Conservation (phyloP, 2,329 filamentous ascomycete species). For the Phaeosphaeriaceae sp. region DNA sequence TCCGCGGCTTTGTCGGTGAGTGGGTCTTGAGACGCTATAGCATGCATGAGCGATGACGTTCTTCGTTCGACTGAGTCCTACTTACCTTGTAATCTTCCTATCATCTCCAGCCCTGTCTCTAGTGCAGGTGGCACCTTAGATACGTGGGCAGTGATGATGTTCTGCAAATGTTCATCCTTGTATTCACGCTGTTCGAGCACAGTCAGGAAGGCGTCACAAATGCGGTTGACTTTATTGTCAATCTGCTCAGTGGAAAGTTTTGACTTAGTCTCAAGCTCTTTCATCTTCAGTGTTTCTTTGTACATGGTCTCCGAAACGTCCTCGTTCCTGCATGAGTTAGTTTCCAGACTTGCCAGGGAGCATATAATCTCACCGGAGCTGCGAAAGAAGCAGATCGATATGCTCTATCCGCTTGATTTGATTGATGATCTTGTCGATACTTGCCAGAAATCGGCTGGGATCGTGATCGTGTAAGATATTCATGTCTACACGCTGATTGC, state of each 20-base stretch:
- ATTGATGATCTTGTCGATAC: slow-evolving; percentile 77
- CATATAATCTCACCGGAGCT: slow-evolving; percentile 67
- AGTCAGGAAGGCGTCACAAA: slow-evolving; percentile 84
- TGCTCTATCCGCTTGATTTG: slow-evolving; percentile 83
- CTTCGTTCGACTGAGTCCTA: neutral
- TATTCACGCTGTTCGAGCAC: slow-evolving; percentile 62
- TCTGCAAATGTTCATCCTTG: slow-evolving; percentile 76
- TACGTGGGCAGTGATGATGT: slow-evolving; percentile 91
- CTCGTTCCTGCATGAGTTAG: slow-evolving; percentile 67
- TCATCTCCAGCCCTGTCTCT: slow-evolving; percentile 80
- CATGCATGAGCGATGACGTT: slow-evolving; percentile 6
- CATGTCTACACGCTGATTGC: slow-evolving; percentile 95
- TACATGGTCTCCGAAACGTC: slow-evolving; percentile 95
- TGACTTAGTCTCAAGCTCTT: slow-evolving; percentile 25
- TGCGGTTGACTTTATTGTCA: slow-evolving; percentile 76
- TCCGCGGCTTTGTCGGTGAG: slow-evolving; percentile 89
- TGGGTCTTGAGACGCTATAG: slow-evolving; percentile 48
- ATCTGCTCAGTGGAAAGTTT: slow-evolving; percentile 27
- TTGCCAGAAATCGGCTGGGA: slow-evolving; percentile 82
- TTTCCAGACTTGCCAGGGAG: neutral
- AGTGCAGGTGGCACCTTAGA: slow-evolving; percentile 92
- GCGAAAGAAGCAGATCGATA: slow-evolving; percentile 90
- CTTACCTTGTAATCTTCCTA: slow-evolving; percentile 70
- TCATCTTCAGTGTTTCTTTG: slow-evolving; percentile 74
- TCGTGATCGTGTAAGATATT: slow-evolving; percentile 95